These are phyloP conservation scores for Balakata baccata DNA, from an alignment of 345 rosid species.

Conservation along the genomic window DNA sequence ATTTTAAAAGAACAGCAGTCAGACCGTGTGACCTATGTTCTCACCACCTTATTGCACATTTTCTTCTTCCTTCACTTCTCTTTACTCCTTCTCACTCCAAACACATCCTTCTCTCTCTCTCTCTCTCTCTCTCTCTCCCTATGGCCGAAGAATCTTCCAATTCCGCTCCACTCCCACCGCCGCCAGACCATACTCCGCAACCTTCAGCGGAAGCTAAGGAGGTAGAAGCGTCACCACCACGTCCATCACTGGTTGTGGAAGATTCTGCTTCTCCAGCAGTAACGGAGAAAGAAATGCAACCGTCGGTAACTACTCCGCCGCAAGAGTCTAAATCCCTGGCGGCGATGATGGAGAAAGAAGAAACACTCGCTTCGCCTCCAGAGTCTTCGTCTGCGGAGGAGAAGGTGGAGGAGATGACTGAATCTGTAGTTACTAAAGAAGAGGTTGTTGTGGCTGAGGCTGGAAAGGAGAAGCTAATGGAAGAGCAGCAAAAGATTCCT, in stretches of 20 bases:
- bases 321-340: slow-evolving; percentile 35
- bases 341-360: slow-evolving; percentile 49
- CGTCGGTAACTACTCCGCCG: background rate
- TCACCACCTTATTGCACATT: background rate
- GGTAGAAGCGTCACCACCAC: background rate
- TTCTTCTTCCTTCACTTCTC: background rate
- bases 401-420: background rate
- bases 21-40: background rate
- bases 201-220: background rate
- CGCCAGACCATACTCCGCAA: background rate
- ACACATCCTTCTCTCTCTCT: background rate
- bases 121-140: background rate
- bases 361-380: slow-evolving; percentile 5
- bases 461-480: slow-evolving; percentile 13
- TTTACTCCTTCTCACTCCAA: background rate
- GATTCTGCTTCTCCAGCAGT: background rate
- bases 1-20: slow-evolving; percentile 8
- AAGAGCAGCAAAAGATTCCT: slow-evolving; percentile 31
- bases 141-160: slow-evolving; percentile 31
- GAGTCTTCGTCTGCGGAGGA: background rate
- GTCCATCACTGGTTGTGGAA: background rate
- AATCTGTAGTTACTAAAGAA: slow-evolving; percentile 17
- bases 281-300: background rate
- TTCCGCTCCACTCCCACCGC: slow-evolving; percentile 9
- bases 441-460: slow-evolving; percentile 21